A percentile compares a stretch with the other conserved stretches of the same genome.
phyloP scores from a whole-genome alignment of 192 early-diverging fungal species.

The Pilaira anomala region DNA sequence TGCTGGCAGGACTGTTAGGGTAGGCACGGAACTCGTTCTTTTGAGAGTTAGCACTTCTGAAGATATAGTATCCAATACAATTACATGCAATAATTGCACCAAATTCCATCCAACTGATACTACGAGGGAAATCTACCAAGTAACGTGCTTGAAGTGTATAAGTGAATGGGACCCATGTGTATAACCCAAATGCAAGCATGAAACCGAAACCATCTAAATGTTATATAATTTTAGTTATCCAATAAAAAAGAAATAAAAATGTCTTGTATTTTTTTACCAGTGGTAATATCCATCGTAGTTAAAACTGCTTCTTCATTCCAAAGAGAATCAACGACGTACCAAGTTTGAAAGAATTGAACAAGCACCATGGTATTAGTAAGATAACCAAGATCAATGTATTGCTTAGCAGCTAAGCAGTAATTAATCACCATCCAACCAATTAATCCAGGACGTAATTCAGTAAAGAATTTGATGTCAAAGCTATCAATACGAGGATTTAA shows the following conservation, averaged over 20 bases:
- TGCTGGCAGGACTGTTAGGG: slow-evolving; percentile 52
- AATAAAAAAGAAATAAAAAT: neutral
- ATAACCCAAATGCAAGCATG: slow-evolving; percentile 76
- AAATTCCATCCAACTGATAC: slow-evolving; percentile 46
- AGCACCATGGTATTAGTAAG: slow-evolving; percentile 78
- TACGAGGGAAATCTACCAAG: slow-evolving; percentile 65
- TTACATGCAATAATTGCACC: slow-evolving; percentile 53
- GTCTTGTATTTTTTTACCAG: slow-evolving; percentile 29
- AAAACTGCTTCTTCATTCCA: slow-evolving; percentile 73
- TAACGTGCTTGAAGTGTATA: slow-evolving; percentile 91
- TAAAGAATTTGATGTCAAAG: slow-evolving; percentile 92
- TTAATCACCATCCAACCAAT: slow-evolving; percentile 90
- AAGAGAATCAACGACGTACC: slow-evolving; percentile 86
- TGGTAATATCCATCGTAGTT: slow-evolving; percentile 98
- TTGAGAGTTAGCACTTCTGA: slow-evolving; percentile 85
- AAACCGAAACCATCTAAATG: slow-evolving; percentile 89
- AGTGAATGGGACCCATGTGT: slow-evolving; percentile 89
- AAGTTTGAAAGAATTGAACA: slow-evolving; percentile 71
- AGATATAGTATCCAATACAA: slow-evolving; percentile 75
- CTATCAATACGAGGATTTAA: slow-evolving; percentile 84
- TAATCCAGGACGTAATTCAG: slow-evolving; percentile 89
- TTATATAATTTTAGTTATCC: neutral
- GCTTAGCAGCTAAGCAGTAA: slow-evolving; percentile 70
- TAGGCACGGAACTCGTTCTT: slow-evolving; percentile 88
- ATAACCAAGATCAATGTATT: slow-evolving; percentile 61